phyloP scores from a whole-genome alignment of 2,329 filamentous ascomycete species.

The Dactylellina sp. region DNA sequence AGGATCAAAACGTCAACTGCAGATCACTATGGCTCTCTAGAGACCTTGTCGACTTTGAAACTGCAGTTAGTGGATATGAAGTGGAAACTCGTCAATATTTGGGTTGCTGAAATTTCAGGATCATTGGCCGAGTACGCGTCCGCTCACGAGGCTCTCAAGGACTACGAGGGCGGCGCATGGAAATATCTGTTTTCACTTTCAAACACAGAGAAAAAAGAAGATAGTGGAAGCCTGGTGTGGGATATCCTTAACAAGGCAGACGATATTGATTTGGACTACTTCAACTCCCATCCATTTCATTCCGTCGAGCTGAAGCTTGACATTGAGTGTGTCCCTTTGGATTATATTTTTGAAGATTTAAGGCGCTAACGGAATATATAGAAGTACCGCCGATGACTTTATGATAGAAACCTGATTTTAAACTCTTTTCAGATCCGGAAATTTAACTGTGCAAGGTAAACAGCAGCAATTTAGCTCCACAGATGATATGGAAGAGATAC shows the following conservation, averaged over 20 bases:
- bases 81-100: neutral
- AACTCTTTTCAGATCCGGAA: too few relatives aligned
- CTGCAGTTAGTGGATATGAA: neutral
- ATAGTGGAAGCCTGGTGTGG: neutral
- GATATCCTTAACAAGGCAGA: neutral
- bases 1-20: too few relatives aligned
- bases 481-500: too few relatives aligned
- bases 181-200: too few relatives aligned
- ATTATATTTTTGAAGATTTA: neutral
- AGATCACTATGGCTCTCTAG: too few relatives aligned
- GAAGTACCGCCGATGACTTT: too few relatives aligned
- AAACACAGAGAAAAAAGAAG: neutral
- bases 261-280: slow-evolving; percentile 6
- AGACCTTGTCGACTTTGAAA: too few relatives aligned
- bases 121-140: neutral
- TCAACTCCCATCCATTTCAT: slow-evolving; percentile 2
- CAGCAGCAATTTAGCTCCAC: too few relatives aligned
- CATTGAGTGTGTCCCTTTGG: too few relatives aligned
- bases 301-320: neutral
- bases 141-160: neutral
- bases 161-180: neutral
- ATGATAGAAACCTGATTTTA: too few relatives aligned
- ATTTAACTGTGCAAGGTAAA: too few relatives aligned
- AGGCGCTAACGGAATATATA: neutral
- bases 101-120: neutral